Evolutionary conservation across 2,329 filamentous ascomycete species (phyloP).

Genomic region (Ophiostoma sp.): DNA sequence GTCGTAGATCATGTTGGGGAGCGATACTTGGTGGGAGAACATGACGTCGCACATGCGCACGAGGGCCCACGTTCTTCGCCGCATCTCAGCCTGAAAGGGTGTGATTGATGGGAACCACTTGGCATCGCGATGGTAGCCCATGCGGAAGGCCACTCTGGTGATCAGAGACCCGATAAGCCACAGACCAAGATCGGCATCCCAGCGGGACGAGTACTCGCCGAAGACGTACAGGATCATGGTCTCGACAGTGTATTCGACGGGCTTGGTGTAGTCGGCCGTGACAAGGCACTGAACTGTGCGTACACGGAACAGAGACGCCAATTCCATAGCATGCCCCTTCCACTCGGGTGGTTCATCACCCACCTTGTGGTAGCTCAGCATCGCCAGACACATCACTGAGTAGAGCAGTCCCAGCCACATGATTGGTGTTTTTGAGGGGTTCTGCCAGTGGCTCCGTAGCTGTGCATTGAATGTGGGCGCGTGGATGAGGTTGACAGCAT

Average conservation of each 20-base stretch:
- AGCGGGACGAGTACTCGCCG: constrained; percentile 66
- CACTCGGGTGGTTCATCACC: constrained; percentile 76
- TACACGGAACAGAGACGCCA: constrained; percentile 60
- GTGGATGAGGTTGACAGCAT: constrained; percentile 69
- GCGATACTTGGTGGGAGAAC: constrained; percentile 68
- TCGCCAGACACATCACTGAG: constrained; percentile 67
- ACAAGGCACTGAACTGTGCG: constrained; percentile 74
- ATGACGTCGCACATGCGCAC: constrained; percentile 68
- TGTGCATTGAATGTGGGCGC: constrained; percentile 78
- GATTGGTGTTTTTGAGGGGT: constrained; percentile 64
- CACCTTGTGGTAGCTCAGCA: constrained; percentile 73
- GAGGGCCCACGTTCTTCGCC: constrained; percentile 62
- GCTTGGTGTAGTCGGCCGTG: constrained; percentile 70
- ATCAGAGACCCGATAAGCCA: constrained; percentile 53
- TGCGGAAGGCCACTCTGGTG: constrained; percentile 56
- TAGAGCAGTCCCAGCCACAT: constrained; percentile 77
- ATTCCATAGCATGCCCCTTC: constrained; percentile 57
- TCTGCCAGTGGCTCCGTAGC: constrained; percentile 60
- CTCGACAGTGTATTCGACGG: constrained; percentile 69
- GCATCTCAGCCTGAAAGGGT: constrained; percentile 73
- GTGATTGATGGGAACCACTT: constrained; percentile 66
- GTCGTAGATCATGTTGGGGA: constrained; percentile 64
- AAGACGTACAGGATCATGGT: constrained; percentile 70
- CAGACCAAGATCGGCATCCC: constrained; percentile 66
- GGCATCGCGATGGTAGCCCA: constrained; percentile 74